Base-by-base conservation (phyloP, 257 asterid species). In the Primulina eburnea region DNA sequence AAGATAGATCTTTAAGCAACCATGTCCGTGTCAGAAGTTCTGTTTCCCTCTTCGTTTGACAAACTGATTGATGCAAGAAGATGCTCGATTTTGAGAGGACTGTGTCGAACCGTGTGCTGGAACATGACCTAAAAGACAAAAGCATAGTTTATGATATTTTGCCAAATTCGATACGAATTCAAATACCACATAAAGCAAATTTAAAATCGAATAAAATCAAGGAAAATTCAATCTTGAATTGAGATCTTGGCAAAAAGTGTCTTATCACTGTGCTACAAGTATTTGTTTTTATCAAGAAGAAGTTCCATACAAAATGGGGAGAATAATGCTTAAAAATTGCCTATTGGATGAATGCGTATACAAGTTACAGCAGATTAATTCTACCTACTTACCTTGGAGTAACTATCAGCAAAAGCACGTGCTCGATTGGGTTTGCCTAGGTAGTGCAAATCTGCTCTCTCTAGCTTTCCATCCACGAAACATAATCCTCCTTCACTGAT, bases 321-420 rank as follows among this genome's bases (percentile, higher is more conserved):
- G 29, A 17, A 30, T 21, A 28, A 24, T 28, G 30, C 4, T 28
- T 28, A 28, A 28, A 28, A 28, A 28, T 4, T 28, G 30, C 30
- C 30, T 2, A 28, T 28, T 28, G 59, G 77, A 70, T 16, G 2
- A 29, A 68, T 16, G 3, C 30, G 75, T 16, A 16, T n/a, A 21
- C 18, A 33, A 37, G 9, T 29, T 61, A 62, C 52, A 32, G 12
- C 7, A 57, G 65, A 35, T 47, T 63, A 64, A 20, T 58, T 37
- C 38, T 20, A 33, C 17, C 57, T 11, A 29, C 83, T 77, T 71
- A 87, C 99, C 95, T 91, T 94, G 62, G 99, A 94, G 86, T 81
- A 89, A 75, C 96, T 87, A 82, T 94, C 99, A 11, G 97, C 96
- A 77, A 91, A 89, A 32, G 89, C 83, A 73, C 96, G 92, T 12